Evolutionary conservation across 371 early-diverging fungal species (phyloP).

Genomic region (Lichtheimia corymbifera): DNA sequence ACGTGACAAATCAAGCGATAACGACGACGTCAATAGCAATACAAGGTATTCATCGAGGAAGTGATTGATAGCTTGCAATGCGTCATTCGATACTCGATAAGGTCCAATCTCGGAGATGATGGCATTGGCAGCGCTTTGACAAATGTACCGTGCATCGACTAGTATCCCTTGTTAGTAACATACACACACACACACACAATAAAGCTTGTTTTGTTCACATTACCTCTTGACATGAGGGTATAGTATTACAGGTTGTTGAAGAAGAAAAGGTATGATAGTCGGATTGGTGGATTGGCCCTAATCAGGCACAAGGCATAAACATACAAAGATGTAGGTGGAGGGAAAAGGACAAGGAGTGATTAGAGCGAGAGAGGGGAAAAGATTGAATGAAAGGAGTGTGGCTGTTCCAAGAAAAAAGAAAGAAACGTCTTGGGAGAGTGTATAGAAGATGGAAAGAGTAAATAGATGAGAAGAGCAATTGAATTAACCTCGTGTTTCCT

Average conservation of each 20-base stretch:
- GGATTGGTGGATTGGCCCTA: background rate
- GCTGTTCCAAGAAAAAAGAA: too few species aligned
- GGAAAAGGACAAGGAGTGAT: too few species aligned
- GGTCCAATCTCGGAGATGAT: slow-evolving; percentile 65
- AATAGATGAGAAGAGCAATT: background rate
- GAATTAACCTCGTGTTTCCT: background rate
- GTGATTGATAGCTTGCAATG: slow-evolving; percentile 59
- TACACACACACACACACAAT: too few species aligned
- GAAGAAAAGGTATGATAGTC: background rate
- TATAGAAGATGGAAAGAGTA: background rate
- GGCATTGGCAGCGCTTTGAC: slow-evolving; percentile 67
- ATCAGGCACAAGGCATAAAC: slow-evolving; percentile 1
- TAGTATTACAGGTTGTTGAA: background rate
- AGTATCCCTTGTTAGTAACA: background rate
- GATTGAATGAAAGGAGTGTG: too few species aligned
- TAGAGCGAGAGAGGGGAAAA: too few species aligned
- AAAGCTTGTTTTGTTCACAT: too few species aligned
- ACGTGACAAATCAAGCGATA: slow-evolving; percentile 53
- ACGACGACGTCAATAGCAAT: slow-evolving; percentile 47
- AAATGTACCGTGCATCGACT: slow-evolving; percentile 61
- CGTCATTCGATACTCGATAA: slow-evolving; percentile 63
- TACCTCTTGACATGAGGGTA: slow-evolving; percentile 3
- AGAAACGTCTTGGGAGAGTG: too few species aligned
- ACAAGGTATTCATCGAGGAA: slow-evolving; percentile 65
- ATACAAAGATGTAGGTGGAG: too few species aligned